Evolutionary conservation across 129 eudicot species (phyloP), one percentile per base, ranked within the genome.

Genomic region (Flaveria linearis): DNA sequence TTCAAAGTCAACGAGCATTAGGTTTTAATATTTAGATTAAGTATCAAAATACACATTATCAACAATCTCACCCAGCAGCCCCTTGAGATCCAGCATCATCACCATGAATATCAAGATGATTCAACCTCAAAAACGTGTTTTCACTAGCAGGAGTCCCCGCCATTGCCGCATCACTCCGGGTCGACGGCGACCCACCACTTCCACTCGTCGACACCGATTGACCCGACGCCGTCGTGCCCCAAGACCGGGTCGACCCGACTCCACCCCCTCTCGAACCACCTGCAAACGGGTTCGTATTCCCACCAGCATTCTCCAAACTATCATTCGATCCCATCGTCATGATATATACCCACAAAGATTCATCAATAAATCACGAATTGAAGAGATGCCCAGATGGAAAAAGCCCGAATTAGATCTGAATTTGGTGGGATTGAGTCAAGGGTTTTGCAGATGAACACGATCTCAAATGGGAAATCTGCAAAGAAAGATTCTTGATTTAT

Each of bases 131-230:
- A 28, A 84, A 79, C 26, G 96, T 88, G 68, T 73, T 88, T 7
- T 88, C 98, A 72, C 91, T 84, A 28, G 89, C 92, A 0, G 97
- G 90, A 0, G 92, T 86, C 36, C 86, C 91, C 80, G 63, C 76
- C 80, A 93, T 78, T 10, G 96, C 96, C 71, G 84, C 86, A 77
- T 90, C 98, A 70, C 90, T 88, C 82, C 97, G 86, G 86, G 86
- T 89, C 9, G 97, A 89, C 7, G 98, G 98, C 4, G 98, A 93
- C 65, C 98, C 98, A 43, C 86, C 85, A 45, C 98, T 93, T 23
- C 97, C 96, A 46, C 98, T 93, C 0, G 98, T 93, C 6, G 98
- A 93, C 60, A 90, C 81, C 26, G 98, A 93, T 78, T 93, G 98
- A 57, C 96, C 96, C 52, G 98, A 93, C 10, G 73, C 84, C 10